phyloP scores from a whole-genome alignment of 2,329 filamentous ascomycete genomes.

The Calonectria crousiana region DNA sequence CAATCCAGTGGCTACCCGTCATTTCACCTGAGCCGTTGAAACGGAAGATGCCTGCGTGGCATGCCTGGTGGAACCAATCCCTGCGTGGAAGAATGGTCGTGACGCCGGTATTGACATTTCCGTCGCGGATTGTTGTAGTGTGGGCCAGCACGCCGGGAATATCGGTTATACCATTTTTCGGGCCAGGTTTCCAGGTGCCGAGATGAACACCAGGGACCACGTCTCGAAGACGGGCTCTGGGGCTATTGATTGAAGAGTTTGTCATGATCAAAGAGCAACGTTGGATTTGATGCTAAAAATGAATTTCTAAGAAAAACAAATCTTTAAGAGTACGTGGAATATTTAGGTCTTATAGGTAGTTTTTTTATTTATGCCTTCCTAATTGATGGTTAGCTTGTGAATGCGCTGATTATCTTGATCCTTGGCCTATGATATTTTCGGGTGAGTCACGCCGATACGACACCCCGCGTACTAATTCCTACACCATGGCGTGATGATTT shows the following conservation, averaged over 20 bases:
- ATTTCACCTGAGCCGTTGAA: slow-evolving; percentile 75
- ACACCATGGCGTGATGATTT: not conserved
- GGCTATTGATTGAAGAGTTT: not conserved
- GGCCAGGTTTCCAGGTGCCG: slow-evolving; percentile 55
- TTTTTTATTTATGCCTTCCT: not conserved
- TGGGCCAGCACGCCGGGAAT: slow-evolving; percentile 58
- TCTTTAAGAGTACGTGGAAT: no score
- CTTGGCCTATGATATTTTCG: not conserved
- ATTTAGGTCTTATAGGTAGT: no score
- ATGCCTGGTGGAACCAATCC: slow-evolving; percentile 52
- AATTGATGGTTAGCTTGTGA: not conserved
- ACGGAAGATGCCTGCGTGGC: slow-evolving; percentile 64
- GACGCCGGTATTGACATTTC: slow-evolving; percentile 57
- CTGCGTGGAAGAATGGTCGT: slow-evolving; percentile 58
- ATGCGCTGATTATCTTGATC: not conserved
- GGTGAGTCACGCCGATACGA: slow-evolving; percentile 1
- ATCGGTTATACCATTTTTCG: slow-evolving; percentile 60
- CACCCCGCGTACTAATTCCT: not conserved
- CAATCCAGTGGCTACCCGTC: slow-evolving; percentile 71
- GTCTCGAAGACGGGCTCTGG: slow-evolving; percentile 47
- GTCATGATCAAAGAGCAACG: no score
- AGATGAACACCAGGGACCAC: slow-evolving; percentile 55
- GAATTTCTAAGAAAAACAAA: not conserved
- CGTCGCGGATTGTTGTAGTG: slow-evolving; percentile 53
- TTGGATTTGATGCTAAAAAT: no score